A percentile compares a stretch with the other conserved stretches of the same genome.
These are phyloP conservation scores for Amoebophrya sp. DNA, from an alignment of 169 alveolate genomes.

Conservation along the genomic window DNA sequence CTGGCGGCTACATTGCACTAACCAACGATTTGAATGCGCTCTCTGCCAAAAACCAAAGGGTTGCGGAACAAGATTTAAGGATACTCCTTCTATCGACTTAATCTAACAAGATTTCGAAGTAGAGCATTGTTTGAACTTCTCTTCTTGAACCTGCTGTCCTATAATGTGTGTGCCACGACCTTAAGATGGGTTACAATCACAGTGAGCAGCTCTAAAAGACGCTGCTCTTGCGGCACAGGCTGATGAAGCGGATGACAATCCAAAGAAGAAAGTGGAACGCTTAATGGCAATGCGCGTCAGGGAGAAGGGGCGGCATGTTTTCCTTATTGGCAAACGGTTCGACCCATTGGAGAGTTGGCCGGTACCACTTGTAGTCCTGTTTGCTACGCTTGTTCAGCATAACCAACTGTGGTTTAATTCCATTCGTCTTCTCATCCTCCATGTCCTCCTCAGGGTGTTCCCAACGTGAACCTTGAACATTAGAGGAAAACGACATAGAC, in stretches of 20 bases:
- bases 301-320: background rate
- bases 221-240: background rate
- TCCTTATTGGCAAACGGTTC: background rate
- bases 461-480: background rate
- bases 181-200: too few species aligned
- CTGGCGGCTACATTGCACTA: background rate
- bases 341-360: background rate
- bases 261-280: background rate
- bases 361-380: background rate
- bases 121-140: too few species aligned
- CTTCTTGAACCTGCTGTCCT: too few species aligned
- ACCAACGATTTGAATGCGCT: background rate
- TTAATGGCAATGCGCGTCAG: background rate
- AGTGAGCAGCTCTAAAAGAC: too few species aligned
- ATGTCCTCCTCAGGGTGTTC: background rate
- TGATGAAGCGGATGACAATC: background rate
- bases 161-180: too few species aligned
- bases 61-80: background rate
- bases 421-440: too few species aligned
- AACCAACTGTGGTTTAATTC: too few species aligned
- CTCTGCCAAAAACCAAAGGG: background rate
- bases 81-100: too few species aligned
- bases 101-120: too few species aligned
- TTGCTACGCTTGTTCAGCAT: too few species aligned
- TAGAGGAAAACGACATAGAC: too few species aligned